Conservation (phyloP, 2,329 filamentous ascomycete species). For the Hypomyces rosellus region DNA sequence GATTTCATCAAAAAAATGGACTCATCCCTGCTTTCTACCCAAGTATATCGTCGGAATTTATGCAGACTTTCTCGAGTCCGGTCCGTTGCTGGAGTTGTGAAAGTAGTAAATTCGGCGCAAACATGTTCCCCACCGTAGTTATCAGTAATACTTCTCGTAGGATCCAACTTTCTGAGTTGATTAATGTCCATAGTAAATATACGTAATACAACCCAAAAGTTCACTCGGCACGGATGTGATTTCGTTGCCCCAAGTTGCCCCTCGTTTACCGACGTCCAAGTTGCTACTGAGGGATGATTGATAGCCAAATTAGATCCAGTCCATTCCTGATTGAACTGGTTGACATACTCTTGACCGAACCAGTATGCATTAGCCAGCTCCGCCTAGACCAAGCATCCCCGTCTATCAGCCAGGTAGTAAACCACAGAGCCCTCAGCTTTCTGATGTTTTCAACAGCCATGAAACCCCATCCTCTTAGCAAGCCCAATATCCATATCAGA, state of each 20-base stretch:
- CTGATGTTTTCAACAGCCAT: constrained; percentile 59
- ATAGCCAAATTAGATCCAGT: constrained; percentile 55
- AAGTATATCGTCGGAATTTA: constrained; percentile 47
- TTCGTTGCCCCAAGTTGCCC: constrained; percentile 50
- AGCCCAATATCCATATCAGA: constrained; percentile 47
- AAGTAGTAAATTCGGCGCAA: constrained; percentile 53
- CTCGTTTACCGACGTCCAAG: constrained; percentile 61
- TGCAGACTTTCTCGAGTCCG: constrained; percentile 49
- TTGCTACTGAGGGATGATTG: constrained; percentile 58
- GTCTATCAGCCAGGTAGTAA: constrained; percentile 54
- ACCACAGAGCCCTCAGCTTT: constrained; percentile 54
- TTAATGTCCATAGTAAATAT: not conserved
- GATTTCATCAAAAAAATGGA: constrained; percentile 44
- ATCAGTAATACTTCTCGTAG: constrained; percentile 60
- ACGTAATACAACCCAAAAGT: constrained; percentile 41
- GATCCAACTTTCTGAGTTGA: constrained; percentile 45
- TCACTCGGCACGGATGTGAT: constrained; percentile 56
- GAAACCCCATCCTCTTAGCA: constrained; percentile 55
- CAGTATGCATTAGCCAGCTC: constrained; percentile 61
- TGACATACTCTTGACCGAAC: constrained; percentile 53
- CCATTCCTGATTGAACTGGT: constrained; percentile 62
- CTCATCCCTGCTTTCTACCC: constrained; percentile 42
- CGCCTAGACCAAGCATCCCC: constrained; percentile 60
- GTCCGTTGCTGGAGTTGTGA: constrained; percentile 58
- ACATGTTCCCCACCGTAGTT: constrained; percentile 70